Evolutionary conservation across 2,329 filamentous ascomycete genomes (phyloP).

Genomic region (Escovopsis weberi): DNA sequence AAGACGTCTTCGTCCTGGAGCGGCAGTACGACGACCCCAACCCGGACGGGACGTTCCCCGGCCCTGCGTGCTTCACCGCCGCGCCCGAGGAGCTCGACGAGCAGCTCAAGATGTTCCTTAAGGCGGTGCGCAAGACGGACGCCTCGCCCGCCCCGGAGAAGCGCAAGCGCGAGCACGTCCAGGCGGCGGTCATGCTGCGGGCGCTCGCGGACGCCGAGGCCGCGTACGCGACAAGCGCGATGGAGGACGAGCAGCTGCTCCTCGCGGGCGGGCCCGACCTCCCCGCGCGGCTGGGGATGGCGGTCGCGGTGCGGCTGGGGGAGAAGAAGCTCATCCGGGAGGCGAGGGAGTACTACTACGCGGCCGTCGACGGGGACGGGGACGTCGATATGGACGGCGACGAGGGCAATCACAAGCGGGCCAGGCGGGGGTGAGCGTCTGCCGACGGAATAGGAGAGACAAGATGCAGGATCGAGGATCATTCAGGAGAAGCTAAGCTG

Average conservation of each 20-base stretch:
- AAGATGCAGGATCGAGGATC: neutral
- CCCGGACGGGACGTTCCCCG: constrained; percentile 29
- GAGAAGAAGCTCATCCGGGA: constrained; percentile 54
- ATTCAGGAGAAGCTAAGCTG: neutral
- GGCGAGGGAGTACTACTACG: constrained; percentile 24
- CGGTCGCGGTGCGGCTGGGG: constrained; percentile 51
- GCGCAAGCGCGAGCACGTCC: constrained; percentile 32
- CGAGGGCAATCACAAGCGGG: constrained; percentile 15
- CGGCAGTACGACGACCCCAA: constrained; percentile 37
- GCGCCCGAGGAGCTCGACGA: constrained; percentile 37
- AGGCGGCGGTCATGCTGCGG: constrained; percentile 24
- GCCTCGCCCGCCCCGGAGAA: constrained; percentile 32
- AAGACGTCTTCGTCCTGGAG: constrained; percentile 61
- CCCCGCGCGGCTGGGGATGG: constrained; percentile 37
- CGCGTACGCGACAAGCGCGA: constrained; percentile 28
- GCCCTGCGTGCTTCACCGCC: constrained; percentile 21
- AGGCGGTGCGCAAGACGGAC: constrained; percentile 30
- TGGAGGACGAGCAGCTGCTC: constrained; percentile 26
- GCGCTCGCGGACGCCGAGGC: constrained; percentile 23
- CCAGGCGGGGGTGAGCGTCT: constrained; percentile 5
- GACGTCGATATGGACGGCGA: constrained; percentile 9
- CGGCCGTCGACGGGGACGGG: neutral
- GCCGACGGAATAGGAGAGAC: neutral
- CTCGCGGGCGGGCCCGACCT: constrained; percentile 8
- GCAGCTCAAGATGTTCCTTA: constrained; percentile 36